Evolutionary conservation across 2,329 filamentous ascomycete species (phyloP), one percentile per base, ranked within the genome.

Genomic region (Rutstroemia sp.): DNA sequence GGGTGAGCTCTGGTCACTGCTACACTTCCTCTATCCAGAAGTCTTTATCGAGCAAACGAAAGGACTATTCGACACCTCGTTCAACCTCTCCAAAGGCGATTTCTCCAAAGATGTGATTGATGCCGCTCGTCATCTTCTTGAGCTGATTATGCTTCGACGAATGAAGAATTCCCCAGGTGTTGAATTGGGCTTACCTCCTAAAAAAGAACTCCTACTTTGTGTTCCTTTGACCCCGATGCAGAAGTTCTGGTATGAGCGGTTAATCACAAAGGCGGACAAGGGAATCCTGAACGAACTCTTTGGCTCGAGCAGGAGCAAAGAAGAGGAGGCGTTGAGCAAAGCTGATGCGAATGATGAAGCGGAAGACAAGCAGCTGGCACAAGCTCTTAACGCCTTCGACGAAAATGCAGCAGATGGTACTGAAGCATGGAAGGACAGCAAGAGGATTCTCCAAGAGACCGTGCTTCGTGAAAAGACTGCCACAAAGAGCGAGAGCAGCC

Each of bases 221-320:
- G 76, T 83, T 0, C 81, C 81, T 0, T 67, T 84, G 0, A 81
- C 79, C 0, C 78, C 79, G 0, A 76, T 82, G 70, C 81, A 85
- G 61, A 70, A 76, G 2, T 78, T 78, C 40, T 82, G 79, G 77
- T 84, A 84, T 54, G 76, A 75, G 3, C 71, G 78, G 25, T 73
- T 84, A 5, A 71, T 84, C 9, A 84, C 80, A 0, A 76, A 76
- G 16, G 72, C 77, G 0, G 78, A 80, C 42, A 72, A 77, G 48
- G 71, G 69, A 1, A 71, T 80, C 46, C 67, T 83, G 0, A 73
- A 79, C 36, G 77, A 81, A 16, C 62, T 83, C 0, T 83, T 82
- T 60, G 70, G 72, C 39, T 72, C 73, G 17, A 72, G 72, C 7
- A 76, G 75, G 58, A 64, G 63, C 21, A 78, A 79, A 56, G 68